Percentiles rank a stretch among this genome's conserved stretches.
Evolutionary conservation across 2,329 filamentous ascomycete genomes (phyloP).

Genomic region (Alternaria hordeiaustralica): DNA sequence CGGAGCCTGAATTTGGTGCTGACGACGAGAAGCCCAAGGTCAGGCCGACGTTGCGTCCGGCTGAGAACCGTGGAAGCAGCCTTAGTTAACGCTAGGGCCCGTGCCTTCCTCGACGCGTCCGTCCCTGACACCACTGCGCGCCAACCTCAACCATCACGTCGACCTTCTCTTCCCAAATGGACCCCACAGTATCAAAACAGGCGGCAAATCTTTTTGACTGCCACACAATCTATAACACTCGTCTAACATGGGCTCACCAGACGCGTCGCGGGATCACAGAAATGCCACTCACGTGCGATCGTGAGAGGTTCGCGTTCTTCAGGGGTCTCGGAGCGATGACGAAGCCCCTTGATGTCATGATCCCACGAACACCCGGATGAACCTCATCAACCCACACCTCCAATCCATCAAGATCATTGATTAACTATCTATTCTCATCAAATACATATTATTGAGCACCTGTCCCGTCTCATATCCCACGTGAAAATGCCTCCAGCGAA

Average conservation of each 20-base stretch:
- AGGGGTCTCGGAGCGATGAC: conserved; percentile 7
- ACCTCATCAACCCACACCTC: neutral
- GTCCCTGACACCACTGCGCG: too few relatives aligned
- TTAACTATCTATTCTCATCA: neutral
- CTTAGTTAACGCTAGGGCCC: too few relatives aligned
- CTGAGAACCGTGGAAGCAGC: too few relatives aligned
- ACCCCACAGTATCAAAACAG: neutral
- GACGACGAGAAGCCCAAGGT: too few relatives aligned
- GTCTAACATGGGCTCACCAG: neutral
- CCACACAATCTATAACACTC: too few relatives aligned
- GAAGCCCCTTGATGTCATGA: conserved; percentile 16
- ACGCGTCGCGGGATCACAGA: neutral
- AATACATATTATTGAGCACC: neutral
- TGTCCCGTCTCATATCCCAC: neutral
- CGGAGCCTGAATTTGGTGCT: too few relatives aligned
- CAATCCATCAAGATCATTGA: neutral
- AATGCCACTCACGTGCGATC: conserved; percentile 5
- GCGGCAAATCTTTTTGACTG: too few relatives aligned
- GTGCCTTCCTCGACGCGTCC: too few relatives aligned
- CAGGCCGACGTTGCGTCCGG: too few relatives aligned
- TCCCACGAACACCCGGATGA: neutral
- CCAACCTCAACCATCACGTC: neutral
- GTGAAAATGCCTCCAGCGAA: conserved; percentile 18
- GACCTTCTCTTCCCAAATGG: neutral
- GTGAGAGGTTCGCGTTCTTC: conserved; percentile 13